Conservation (phyloP, 805 yeast species). For the Candida tibetensis region DNA sequence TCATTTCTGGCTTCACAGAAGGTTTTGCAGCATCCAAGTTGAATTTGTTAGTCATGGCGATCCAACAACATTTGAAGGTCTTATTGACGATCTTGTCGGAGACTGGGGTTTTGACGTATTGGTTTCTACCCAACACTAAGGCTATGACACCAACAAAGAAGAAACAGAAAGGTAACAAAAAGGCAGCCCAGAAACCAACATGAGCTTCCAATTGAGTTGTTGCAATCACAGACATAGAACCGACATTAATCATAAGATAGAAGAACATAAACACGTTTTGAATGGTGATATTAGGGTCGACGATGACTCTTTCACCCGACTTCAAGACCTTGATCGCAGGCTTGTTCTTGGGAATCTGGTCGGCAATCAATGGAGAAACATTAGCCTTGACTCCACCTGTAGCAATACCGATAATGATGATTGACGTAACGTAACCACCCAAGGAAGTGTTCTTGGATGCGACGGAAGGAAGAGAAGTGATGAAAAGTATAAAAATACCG, state of each 20-base stretch:
- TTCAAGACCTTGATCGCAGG: conserved; percentile 36
- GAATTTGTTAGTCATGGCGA: conserved; percentile 46
- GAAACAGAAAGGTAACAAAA: conserved; percentile 63
- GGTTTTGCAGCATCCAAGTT: conserved; percentile 58
- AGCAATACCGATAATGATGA: conserved; percentile 65
- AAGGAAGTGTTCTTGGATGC: conserved; percentile 48
- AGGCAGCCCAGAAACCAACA: conserved; percentile 73
- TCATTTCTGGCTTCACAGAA: conserved; percentile 43
- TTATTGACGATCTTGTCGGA: conserved; percentile 57
- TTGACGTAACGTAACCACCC: conserved; percentile 58
- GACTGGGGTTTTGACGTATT: conserved; percentile 57
- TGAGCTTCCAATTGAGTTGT: conserved; percentile 68
- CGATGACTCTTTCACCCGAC: conserved; percentile 37
- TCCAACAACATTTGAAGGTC: conserved; percentile 42
- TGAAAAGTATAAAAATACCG: conserved; percentile 62
- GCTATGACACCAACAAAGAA: conserved; percentile 51
- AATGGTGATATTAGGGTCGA: conserved; percentile 64
- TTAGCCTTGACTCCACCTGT: conserved; percentile 81
- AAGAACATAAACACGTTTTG: conserved; percentile 74
- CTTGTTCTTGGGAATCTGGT: conserved; percentile 35
- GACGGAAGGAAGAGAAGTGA: conserved; percentile 67
- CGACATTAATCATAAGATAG: conserved; percentile 71
- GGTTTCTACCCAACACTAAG: conserved; percentile 50
- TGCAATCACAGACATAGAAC: conserved; percentile 70
- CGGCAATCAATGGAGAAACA: conserved; percentile 73